Conservation (phyloP, 1,284 basidiomycete species). For the Leccinum cinnamomeum region DNA sequence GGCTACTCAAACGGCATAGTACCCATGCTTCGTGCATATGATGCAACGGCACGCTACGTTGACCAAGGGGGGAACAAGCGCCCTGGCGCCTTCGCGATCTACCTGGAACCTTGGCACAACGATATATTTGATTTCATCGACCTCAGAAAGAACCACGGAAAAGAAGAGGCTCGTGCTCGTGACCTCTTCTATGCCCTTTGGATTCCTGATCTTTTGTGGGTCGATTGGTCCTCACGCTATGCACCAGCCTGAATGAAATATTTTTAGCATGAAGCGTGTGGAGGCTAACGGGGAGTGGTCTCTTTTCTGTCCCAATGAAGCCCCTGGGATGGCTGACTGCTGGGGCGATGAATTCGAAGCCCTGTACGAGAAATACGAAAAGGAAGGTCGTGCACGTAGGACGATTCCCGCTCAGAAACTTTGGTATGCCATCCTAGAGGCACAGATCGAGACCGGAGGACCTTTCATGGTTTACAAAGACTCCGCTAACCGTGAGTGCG, state of each 20-base stretch:
- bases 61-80: conserved; percentile 99
- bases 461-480: conserved; percentile 99
- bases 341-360: conserved; percentile 92
- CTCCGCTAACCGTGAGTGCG: conserved; percentile 69
- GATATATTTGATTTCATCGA: conserved; percentile 99
- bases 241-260: conserved; percentile 1
- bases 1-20: conserved; percentile 99
- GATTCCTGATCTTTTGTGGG: conserved; percentile 96
- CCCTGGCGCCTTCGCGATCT: conserved; percentile 97
- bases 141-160: conserved; percentile 98
- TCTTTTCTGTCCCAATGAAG: conserved; percentile 97
- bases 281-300: conserved; percentile 91
- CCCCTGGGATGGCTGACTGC: conserved; percentile 88
- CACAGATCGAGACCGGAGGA: conserved; percentile 97
- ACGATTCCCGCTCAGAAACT: conserved; percentile 95
- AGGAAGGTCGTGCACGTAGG: conserved; percentile 86
- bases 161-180: conserved; percentile 96
- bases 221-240: conserved; percentile 13
- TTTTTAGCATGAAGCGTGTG: conserved; percentile 85
- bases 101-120: conserved; percentile 97
- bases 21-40: conserved; percentile 98
- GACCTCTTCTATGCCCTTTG: conserved; percentile 99
- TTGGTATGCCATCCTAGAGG: conserved; percentile 97
- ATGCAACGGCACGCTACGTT: conserved; percentile 98
- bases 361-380: conserved; percentile 90